Percentiles rank a stretch among this genome's conserved stretches.
Conservation (phyloP, 106 monocot species). For the Ottelia alismoides region DNA sequence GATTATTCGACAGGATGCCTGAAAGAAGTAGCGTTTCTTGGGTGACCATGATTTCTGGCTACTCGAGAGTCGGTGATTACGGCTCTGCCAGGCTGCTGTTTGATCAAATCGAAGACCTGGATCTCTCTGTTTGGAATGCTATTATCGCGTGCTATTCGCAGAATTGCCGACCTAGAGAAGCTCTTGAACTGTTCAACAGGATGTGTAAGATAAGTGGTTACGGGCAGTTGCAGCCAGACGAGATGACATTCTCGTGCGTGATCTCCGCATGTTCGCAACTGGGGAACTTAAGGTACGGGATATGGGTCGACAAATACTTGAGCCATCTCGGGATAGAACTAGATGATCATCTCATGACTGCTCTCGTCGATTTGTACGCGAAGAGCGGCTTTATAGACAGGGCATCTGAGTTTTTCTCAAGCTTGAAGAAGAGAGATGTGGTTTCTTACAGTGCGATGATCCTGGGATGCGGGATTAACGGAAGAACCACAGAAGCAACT, state of each 20-base stretch:
- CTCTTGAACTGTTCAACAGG: background rate
- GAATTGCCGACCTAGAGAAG: background rate
- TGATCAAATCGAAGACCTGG: too few relatives aligned
- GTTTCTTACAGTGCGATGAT: slow-evolving; percentile 57
- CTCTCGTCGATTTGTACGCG: slow-evolving; percentile 63
- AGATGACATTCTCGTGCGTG: slow-evolving; percentile 17
- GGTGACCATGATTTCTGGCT: slow-evolving; percentile 29
- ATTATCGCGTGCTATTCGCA: too few relatives aligned
- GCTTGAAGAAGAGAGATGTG: slow-evolving; percentile 17
- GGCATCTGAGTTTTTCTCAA: slow-evolving; percentile 24
- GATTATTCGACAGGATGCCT: slow-evolving; percentile 16
- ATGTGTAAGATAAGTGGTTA: too few relatives aligned
- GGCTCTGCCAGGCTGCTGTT: too few relatives aligned
- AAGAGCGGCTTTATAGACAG: slow-evolving; percentile 57
- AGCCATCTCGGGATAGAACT: slow-evolving; percentile 31
- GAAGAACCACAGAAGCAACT: slow-evolving; percentile 43
- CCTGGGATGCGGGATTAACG: slow-evolving; percentile 54
- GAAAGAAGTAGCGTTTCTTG: background rate
- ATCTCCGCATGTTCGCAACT: slow-evolving; percentile 41
- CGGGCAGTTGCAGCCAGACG: slow-evolving; percentile 1
- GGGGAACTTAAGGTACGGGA: slow-evolving; percentile 25
- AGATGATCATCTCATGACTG: slow-evolving; percentile 25
- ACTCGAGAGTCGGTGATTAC: too few relatives aligned
- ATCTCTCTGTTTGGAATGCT: too few relatives aligned
- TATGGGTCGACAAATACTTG: slow-evolving; percentile 39